These are phyloP conservation scores for Medicago arabica DNA, from an alignment of 306 rosid genomes.

Conservation along the genomic window DNA sequence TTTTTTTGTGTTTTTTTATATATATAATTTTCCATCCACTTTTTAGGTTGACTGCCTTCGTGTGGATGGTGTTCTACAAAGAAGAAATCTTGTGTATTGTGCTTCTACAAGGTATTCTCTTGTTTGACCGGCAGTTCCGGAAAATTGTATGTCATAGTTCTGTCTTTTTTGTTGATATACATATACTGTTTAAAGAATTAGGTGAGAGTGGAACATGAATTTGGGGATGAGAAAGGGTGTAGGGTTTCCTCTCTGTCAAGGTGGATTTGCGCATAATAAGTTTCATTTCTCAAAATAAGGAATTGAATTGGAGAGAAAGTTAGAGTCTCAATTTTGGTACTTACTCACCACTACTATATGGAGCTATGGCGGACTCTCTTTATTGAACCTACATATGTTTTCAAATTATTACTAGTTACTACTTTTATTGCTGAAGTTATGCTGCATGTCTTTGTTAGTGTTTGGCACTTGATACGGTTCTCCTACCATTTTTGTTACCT, in stretches of 20 bases:
- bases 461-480: constrained; percentile 23
- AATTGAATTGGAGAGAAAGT: constrained; percentile 31
- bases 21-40: constrained; percentile 21
- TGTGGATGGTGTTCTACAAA: constrained; percentile 89
- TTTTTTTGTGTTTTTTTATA: background rate
- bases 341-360: constrained; percentile 9
- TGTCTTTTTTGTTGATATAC: constrained; percentile 21
- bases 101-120: constrained; percentile 91
- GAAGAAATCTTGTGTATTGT: constrained; percentile 96
- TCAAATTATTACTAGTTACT: constrained; percentile 13
- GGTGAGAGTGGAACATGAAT: constrained; percentile 1
- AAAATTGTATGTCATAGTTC: constrained; percentile 25
- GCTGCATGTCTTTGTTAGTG: constrained; percentile 15
- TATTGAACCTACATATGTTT: constrained; percentile 26
- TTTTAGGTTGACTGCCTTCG: constrained; percentile 89
- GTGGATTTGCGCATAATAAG: constrained; percentile 2
- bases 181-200: constrained; percentile 12
- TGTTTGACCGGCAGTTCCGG: constrained; percentile 25
- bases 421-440: constrained; percentile 33
- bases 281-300: constrained; percentile 32
- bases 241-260: background rate
- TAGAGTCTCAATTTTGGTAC: constrained; percentile 26
- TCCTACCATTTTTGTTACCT: constrained; percentile 1
- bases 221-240: constrained; percentile 20
- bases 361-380: background rate